These are phyloP conservation scores for Diplogelasinospora grovesii DNA, from an alignment of 495 filamentous ascomycete species.

Conservation along the genomic window DNA sequence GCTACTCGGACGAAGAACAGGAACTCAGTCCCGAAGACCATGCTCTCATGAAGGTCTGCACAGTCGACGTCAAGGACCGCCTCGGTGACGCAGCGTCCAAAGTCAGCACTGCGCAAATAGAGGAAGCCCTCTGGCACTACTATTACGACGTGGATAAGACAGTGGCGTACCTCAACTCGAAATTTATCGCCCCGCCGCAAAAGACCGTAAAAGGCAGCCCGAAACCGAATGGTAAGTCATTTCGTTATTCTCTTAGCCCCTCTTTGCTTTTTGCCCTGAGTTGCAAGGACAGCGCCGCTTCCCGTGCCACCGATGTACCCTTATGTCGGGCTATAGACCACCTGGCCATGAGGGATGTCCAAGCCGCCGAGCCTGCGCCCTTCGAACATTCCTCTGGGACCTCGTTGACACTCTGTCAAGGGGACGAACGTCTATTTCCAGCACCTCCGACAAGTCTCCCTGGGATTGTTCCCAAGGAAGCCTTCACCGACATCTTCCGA, in stretches of 20 bases:
- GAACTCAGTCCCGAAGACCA: constrained; percentile 55
- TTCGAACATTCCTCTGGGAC: constrained; percentile 1
- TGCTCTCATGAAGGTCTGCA: constrained; percentile 49
- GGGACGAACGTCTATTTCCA: neutral
- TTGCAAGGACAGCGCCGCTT: no score
- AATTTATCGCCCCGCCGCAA: constrained; percentile 34
- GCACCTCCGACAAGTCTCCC: neutral
- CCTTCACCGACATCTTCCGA: constrained; percentile 53
- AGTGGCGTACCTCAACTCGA: constrained; percentile 68
- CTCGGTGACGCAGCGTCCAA: constrained; percentile 46
- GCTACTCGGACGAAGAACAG: constrained; percentile 40
- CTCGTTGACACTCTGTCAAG: constrained; percentile 18
- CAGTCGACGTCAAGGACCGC: constrained; percentile 45
- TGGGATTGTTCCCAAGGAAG: neutral
- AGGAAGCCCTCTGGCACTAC: constrained; percentile 91
- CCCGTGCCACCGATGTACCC: no score
- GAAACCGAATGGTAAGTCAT: constrained; percentile 48
- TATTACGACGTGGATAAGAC: constrained; percentile 88
- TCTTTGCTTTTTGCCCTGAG: no score
- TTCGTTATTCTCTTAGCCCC: constrained; percentile 11
- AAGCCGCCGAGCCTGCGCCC: neutral
- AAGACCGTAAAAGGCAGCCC: constrained; percentile 27
- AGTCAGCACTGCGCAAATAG: constrained; percentile 63
- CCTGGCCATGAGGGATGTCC: neutral
- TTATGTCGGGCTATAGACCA: no score